Conservation (phyloP, 1,139 yeast genomes). For the Pichia sp. region DNA sequence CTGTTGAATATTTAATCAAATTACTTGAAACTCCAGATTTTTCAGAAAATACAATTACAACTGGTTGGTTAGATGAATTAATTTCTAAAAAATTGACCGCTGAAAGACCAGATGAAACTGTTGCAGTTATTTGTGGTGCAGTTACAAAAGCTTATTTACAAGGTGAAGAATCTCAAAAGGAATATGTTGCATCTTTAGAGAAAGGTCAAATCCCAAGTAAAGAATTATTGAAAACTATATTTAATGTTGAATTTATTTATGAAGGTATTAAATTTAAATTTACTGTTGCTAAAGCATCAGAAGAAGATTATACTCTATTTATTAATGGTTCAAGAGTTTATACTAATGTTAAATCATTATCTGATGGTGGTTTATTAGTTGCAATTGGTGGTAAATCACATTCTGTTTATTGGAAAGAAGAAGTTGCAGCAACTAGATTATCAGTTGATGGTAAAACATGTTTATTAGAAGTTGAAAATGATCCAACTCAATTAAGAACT, state of each 20-base stretch:
- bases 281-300: conserved; percentile 89
- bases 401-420: conserved; percentile 96
- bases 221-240: conserved; percentile 73
- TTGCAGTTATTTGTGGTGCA: conserved; percentile 96
- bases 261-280: conserved; percentile 90
- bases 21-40: conserved; percentile 93
- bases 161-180: conserved; percentile 62
- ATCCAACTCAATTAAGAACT: conserved; percentile 96
- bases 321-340: conserved; percentile 88
- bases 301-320: conserved; percentile 77
- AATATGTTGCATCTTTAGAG: conserved; percentile 67
- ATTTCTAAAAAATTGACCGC: conserved; percentile 90
- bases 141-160: conserved; percentile 86
- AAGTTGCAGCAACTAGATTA: conserved; percentile 90
- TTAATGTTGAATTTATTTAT: conserved; percentile 89
- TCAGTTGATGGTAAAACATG: conserved; percentile 95
- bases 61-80: conserved; percentile 98
- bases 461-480: conserved; percentile 86
- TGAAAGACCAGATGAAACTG: conserved; percentile 85
- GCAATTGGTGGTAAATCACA: conserved; percentile 91
- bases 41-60: conserved; percentile 91
- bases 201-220: conserved; percentile 93
- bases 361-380: conserved; percentile 90
- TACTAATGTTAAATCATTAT: conserved; percentile 76
- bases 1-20: conserved; percentile 93